A percentile compares a stretch with the other conserved stretches of the same genome.
Conservation (phyloP, 371 early-diverging fungal genomes). For the Circinella minor region DNA sequence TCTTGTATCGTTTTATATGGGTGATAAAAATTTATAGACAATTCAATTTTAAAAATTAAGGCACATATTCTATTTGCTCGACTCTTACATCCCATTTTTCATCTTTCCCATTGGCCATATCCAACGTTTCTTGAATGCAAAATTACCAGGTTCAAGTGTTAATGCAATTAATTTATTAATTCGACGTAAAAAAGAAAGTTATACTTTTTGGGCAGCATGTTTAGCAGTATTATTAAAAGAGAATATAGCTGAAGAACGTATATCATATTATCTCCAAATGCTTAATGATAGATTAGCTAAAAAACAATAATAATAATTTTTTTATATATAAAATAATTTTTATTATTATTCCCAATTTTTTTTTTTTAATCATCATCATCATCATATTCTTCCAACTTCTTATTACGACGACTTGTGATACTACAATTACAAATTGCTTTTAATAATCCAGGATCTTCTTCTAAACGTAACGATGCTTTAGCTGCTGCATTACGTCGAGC, state of each 20-base stretch:
- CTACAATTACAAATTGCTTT: slow-evolving; percentile 40
- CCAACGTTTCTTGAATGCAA: slow-evolving; percentile 29
- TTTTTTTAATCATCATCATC: slow-evolving; percentile 15
- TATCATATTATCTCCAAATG: slow-evolving; percentile 15
- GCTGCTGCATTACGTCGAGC: slow-evolving; percentile 58
- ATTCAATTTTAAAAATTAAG: too few relatives aligned
- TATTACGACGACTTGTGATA: slow-evolving; percentile 8
- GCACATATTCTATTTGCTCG: too few relatives aligned
- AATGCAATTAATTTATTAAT: slow-evolving; percentile 43
- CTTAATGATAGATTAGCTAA: slow-evolving; percentile 9
- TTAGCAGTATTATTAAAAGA: slow-evolving; percentile 37
- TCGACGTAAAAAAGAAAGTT: slow-evolving; percentile 34
- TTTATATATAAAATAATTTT: too few relatives aligned
- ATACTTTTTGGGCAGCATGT: slow-evolving; percentile 43
- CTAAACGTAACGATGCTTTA: slow-evolving; percentile 36
- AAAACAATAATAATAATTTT: neutral
- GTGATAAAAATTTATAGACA: too few relatives aligned
- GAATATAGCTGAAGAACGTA: slow-evolving; percentile 28
- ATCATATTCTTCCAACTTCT: slow-evolving; percentile 1
- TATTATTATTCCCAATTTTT: neutral
- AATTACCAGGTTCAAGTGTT: slow-evolving; percentile 28
- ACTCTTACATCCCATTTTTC: too few relatives aligned
- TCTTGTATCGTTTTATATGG: too few relatives aligned
- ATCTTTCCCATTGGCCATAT: too few relatives aligned
- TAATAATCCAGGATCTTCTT: slow-evolving; percentile 43